These are phyloP conservation scores for Sophora flavescens DNA, from an alignment of 306 rosid genomes.

Conservation along the genomic window DNA sequence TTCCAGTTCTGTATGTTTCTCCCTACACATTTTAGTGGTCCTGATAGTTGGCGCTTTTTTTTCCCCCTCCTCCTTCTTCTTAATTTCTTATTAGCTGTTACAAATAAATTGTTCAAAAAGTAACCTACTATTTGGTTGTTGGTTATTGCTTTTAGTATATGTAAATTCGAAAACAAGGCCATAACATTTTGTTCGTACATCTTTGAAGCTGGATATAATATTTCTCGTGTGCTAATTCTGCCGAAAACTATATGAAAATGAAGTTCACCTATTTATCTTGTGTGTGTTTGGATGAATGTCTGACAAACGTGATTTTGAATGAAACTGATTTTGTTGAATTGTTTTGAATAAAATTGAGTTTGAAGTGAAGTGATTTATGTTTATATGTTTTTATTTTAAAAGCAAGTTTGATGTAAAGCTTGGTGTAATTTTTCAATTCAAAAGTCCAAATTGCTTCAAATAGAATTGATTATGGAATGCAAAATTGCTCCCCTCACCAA, in stretches of 20 bases:
- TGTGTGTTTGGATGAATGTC: no score
- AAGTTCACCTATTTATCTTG: no score
- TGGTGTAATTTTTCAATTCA: no score
- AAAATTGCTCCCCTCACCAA: no score
- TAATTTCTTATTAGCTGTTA: neutral
- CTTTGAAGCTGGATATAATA: slow-evolving; percentile 19
- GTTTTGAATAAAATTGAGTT: no score
- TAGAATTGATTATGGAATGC: no score
- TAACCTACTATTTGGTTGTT: slow-evolving; percentile 16
- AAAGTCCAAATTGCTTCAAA: no score
- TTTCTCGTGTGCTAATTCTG: slow-evolving; percentile 1
- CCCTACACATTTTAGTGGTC: neutral
- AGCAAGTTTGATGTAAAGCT: no score
- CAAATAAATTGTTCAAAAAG: slow-evolving; percentile 33
- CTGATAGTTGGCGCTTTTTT: neutral
- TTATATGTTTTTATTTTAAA: no score
- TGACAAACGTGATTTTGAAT: no score
- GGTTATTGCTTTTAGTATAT: neutral
- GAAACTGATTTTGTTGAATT: no score
- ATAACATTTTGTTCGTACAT: slow-evolving; percentile 25
- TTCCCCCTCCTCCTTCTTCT: neutral
- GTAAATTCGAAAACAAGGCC: slow-evolving; percentile 1
- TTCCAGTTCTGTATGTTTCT: neutral
- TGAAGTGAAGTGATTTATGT: no score
- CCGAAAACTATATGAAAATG: neutral